These are phyloP conservation scores for Candida yuanshanica DNA, from an alignment of 805 yeast genomes.

Conservation along the genomic window DNA sequence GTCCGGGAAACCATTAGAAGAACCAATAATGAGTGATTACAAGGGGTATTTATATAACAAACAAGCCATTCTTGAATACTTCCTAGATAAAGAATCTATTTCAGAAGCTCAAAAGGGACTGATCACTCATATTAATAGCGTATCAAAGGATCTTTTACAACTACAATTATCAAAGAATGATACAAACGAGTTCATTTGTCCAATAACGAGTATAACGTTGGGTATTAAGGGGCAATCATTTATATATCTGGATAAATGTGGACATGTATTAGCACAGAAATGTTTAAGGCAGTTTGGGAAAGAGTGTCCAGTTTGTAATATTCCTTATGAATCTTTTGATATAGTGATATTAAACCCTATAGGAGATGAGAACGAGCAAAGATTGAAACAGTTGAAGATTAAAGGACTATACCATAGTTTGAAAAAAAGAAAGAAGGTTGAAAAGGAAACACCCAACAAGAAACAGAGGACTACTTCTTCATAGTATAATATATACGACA, in stretches of 20 bases:
- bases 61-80: constrained; percentile 51
- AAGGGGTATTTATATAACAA: constrained; percentile 62
- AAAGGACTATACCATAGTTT: constrained; percentile 33
- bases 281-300: constrained; percentile 23
- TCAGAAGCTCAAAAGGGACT: constrained; percentile 21
- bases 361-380: constrained; percentile 12
- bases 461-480: background rate
- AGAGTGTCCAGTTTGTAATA: constrained; percentile 39
- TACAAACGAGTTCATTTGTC: constrained; percentile 30
- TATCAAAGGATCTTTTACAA: constrained; percentile 40
- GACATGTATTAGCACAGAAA: constrained; percentile 34
- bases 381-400: constrained; percentile 21
- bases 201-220: constrained; percentile 31
- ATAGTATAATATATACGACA: constrained; percentile 1
- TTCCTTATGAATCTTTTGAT: constrained; percentile 19
- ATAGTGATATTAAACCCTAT: constrained; percentile 34
- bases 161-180: constrained; percentile 27
- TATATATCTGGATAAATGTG: constrained; percentile 42
- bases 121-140: constrained; percentile 29
- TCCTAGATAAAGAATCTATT: constrained; percentile 35
- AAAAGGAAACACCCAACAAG: background rate
- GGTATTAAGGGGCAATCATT: constrained; percentile 33
- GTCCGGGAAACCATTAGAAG: constrained; percentile 36
- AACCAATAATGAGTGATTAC: constrained; percentile 62
- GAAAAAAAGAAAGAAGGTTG: constrained; percentile 17